Conservation (phyloP, 306 rosid genomes). For the Dalbergia cultrata region DNA sequence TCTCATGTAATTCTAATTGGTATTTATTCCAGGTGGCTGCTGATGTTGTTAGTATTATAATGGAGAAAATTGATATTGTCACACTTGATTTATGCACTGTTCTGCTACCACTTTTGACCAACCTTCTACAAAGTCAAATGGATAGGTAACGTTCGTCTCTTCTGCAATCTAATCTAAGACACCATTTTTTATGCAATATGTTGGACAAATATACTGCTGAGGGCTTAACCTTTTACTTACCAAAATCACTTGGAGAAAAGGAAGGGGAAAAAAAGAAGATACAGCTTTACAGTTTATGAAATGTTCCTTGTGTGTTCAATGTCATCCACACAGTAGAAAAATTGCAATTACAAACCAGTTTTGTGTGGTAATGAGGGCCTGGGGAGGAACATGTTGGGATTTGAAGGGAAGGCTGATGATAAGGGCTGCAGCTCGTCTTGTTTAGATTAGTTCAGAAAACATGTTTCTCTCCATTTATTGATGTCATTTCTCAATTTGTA, state of each 20-base stretch:
- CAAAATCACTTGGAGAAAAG: background rate
- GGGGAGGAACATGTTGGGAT: too few relatives aligned
- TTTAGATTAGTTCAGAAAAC: too few relatives aligned
- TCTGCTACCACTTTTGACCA: constrained; percentile 77
- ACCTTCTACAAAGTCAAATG: constrained; percentile 85
- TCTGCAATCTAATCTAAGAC: constrained; percentile 16
- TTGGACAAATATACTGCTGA: constrained; percentile 1
- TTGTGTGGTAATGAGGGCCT: too few relatives aligned
- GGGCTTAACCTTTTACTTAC: background rate
- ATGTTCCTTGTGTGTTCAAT: constrained; percentile 21
- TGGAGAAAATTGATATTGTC: constrained; percentile 75
- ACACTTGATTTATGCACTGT: constrained; percentile 87
- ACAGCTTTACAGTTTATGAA: background rate
- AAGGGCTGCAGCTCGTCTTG: too few relatives aligned
- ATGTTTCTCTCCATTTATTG: too few relatives aligned
- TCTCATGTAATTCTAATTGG: constrained; percentile 24
- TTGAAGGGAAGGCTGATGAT: too few relatives aligned
- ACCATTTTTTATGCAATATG: constrained; percentile 29
- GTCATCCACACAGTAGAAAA: constrained; percentile 18
- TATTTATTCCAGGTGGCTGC: constrained; percentile 83
- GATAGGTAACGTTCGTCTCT: constrained; percentile 66
- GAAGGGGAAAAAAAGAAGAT: constrained; percentile 4
- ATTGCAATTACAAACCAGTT: too few relatives aligned
- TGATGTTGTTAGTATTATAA: constrained; percentile 86
- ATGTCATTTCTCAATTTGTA: too few relatives aligned